Base-by-base conservation (phyloP, 2,329 filamentous ascomycete genomes). In the Pseudogymnoascus sp. region DNA sequence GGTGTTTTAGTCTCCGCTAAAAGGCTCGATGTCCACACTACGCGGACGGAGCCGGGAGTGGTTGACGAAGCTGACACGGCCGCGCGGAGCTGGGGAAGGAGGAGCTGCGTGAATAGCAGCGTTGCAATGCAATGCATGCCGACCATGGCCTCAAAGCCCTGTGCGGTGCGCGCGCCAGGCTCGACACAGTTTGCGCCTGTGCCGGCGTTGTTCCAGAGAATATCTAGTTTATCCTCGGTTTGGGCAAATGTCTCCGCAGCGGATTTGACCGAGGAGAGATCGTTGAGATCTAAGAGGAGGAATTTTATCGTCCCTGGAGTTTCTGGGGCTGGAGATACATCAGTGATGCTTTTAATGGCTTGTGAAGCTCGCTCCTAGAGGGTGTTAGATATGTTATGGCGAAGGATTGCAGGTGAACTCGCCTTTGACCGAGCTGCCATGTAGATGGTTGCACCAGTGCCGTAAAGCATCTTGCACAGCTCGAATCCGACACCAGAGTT, bases 401-500 rank as follows among this genome's bases (percentile, higher is more conserved):
- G 3, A 44, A 44, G 11, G 40, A 4, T 44, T 44, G 19, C 11
- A 44, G 19, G 0, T 6, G 40, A 11, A 44, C 40, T 44, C 40
- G 11, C 40, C 10, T 44, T 21, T 44, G 73, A 76, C 53, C 80
- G 77, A 3, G 75, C 76, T 6, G 78, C 78, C 38, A 82, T 69
- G 67, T 82, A 83, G 21, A 83, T 77, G 11, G 74, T 82, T 37
- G 72, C 80, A 46, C 80, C 78, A n/a, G 73, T 75, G 1, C 69
- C 67, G 69, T 83, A 84, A 9, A 84, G 74, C 10, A 83, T 77
- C 38, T 75, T 76, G 61, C 70, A 71, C 7, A 83, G 74, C 64
- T 82, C 79, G 44, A 75, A 74, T 6, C 80, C 81, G 6, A 81
- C 72, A 9, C 70, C 69, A 29, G 63, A 29, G 33, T 66, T 66